Evolutionary conservation across 768 basidiomycete genomes (phyloP), one percentile per base, ranked within the genome.

Genomic region (Kondoa malvinella): DNA sequence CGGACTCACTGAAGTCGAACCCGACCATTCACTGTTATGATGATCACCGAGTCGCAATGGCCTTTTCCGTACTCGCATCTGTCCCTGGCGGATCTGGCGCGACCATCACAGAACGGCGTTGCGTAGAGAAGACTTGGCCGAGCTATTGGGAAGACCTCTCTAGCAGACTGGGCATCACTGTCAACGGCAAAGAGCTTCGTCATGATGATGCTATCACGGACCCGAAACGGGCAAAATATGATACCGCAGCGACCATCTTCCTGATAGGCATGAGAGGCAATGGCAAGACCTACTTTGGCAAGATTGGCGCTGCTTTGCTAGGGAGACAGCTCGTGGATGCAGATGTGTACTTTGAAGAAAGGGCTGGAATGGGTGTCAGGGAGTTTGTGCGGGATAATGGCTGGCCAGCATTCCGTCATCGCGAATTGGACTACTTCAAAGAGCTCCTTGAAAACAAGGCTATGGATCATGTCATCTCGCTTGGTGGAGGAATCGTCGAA

Each of bases 81-180:
- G 82, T 89, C 2, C 70, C 72, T 0, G 71, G 72, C n/a, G 73
- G 71, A 1, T 67, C 69, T 61, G 72, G 72, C 16, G 73, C 72
- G 26, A 87, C 88, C 1, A 81, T 97, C 31, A 92, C 96, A 75
- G 94, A 97, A 80, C 94, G 94, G 78, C 82, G 92, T 66, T 96
- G 95, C 74, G 95, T 99, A 33, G 94, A 94, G 78, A 99, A 99
- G 83, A 99, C 94, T 0, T 99, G 94, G 94, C 95, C 95, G 0
- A 92, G 92, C 76, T 99, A 92, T 90, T 99, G 94, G 92, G 95
- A 97, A 75, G 95, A 97, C 77, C 81, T 99, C 29, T 84, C 89
- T 76, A 92, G 89, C 80, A 95, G 95, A 91, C 91, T 97, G 65
- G 94, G 94, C 14, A 82, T 97, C 68, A 81, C 84, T 61, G 87